Conservation (phyloP, 2,329 filamentous ascomycete genomes). For the Thielaviopsis populi region DNA sequence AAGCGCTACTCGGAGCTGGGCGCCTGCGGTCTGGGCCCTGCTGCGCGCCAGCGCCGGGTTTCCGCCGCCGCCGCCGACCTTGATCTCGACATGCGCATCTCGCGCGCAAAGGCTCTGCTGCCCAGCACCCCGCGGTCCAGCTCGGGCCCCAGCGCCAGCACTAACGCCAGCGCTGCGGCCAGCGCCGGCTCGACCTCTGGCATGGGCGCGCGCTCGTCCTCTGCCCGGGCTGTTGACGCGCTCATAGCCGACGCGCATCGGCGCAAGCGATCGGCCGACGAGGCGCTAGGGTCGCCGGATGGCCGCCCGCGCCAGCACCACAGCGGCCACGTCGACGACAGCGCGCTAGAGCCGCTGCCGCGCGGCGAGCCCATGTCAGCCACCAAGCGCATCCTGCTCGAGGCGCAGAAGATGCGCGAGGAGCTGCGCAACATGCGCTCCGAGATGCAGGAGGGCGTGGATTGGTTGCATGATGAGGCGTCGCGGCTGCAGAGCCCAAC, state of each 20-base stretch:
- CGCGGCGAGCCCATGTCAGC: conserved; percentile 17
- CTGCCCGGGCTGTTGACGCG: conserved; percentile 15
- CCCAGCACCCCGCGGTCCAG: conserved; percentile 2
- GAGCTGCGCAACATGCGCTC: conserved; percentile 30
- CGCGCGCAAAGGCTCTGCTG: conserved; percentile 10
- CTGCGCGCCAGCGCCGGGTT: conserved; percentile 19
- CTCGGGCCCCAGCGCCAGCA: neutral
- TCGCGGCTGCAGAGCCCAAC: conserved; percentile 28
- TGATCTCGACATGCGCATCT: conserved; percentile 15
- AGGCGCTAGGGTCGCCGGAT: conserved; percentile 18
- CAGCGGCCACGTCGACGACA: neutral
- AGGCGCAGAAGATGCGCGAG: conserved; percentile 27
- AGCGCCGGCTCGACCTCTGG: conserved; percentile 13
- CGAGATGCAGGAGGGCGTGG: conserved; percentile 33
- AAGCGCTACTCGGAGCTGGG: conserved; percentile 28
- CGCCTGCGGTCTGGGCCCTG: conserved; percentile 23
- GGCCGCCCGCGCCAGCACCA: neutral
- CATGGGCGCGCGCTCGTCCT: conserved; percentile 1
- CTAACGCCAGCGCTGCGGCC: neutral
- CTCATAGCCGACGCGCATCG: conserved; percentile 21
- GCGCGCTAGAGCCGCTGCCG: conserved; percentile 11
- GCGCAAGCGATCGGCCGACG: conserved; percentile 24
- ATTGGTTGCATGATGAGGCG: conserved; percentile 34
- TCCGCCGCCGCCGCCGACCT: conserved; percentile 19
- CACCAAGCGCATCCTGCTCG: conserved; percentile 29